These are phyloP conservation scores for Neofusicoccum umdonicola DNA, from an alignment of 2,329 filamentous ascomycete genomes.

Conservation along the genomic window DNA sequence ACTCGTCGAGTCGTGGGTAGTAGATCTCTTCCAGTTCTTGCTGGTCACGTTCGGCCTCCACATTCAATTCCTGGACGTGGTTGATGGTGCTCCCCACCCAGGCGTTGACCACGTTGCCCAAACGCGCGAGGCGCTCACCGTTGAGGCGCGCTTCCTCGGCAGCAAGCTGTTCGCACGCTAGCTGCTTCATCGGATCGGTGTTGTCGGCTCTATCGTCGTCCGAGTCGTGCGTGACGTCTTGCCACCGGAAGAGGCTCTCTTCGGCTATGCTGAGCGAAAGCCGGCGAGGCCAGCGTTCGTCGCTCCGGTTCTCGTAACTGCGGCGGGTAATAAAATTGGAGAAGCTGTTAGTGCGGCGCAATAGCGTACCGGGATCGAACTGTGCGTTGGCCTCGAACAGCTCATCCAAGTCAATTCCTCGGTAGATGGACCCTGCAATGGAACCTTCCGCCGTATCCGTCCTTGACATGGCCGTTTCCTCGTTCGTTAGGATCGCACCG, in stretches of 20 bases:
- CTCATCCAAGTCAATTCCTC: constrained; percentile 59
- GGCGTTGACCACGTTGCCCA: constrained; percentile 55
- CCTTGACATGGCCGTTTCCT: constrained; percentile 26
- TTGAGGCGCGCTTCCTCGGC: constrained; percentile 58
- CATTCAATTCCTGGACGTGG: constrained; percentile 59
- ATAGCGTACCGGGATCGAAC: constrained; percentile 44
- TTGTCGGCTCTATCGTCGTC: constrained; percentile 37
- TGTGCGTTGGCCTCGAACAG: constrained; percentile 50
- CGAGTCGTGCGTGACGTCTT: constrained; percentile 44
- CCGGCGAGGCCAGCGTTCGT: constrained; percentile 63
- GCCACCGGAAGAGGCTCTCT: constrained; percentile 70
- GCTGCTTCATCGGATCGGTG: constrained; percentile 27
- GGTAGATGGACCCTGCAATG: constrained; percentile 57
- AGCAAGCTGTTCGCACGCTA: constrained; percentile 37
- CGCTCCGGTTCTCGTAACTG: constrained; percentile 16
- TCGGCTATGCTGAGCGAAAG: constrained; percentile 75
- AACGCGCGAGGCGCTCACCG: constrained; percentile 51
- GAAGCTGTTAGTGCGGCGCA: constrained; percentile 64
- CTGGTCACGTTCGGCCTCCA: constrained; percentile 60
- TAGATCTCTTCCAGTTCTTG: constrained; percentile 67
- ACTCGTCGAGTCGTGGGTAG: constrained; percentile 67
- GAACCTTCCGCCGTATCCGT: constrained; percentile 52
- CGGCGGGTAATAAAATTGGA: constrained; percentile 24
- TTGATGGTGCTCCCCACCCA: constrained; percentile 63
- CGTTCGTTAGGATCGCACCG: constrained; percentile 17